Evolutionary conservation across 805 yeast species (phyloP), one percentile per base, ranked within the genome.

Genomic region (Candida pseudofarinosa): DNA sequence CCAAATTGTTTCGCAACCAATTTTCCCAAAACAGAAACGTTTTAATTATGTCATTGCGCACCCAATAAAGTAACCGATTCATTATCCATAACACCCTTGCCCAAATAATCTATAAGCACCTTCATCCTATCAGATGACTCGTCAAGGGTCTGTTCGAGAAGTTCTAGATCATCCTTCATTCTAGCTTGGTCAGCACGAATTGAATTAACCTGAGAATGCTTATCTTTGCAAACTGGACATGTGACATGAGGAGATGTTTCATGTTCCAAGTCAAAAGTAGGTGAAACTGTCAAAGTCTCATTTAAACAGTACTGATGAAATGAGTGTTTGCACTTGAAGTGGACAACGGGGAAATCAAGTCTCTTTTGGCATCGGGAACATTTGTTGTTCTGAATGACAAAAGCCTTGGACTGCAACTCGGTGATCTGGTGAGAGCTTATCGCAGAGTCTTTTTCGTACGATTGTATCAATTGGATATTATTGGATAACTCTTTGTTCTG

Each of bases 321-420:
- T 2, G 93, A 80, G 55, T 93, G 99, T 23, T 75, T 74, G 65
- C 99, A 93, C 49, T 80, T 77, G 67, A 91, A 93, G 53, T 87
- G 95, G 0, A 86, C 77, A 2, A 83, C 75, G 0, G 98, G 97
- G 34, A 82, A 71, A 45, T 87, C 95, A 16, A 91, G 63, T 10
- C 77, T 73, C 35, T 74, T 66, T 7, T 76, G 69, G 57, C 97
- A 90, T 14, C 79, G 71, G 12, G 79, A 67, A 55, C 97, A 90
- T 31, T 69, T 70, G 19, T 80, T 73, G 47, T 79, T 77, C 52
- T 83, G 88, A 3, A 83, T 64, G 3, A 82, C 74, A 50, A 63
- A 73, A 6, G 76, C 81, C 51, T 66, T 58, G 42, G 56, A 38
- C 12, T 68, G 55, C 34, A 86, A 58, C 19, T 74, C 77, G 0